Conservation (phyloP, 2,329 filamentous ascomycete species). For the Neofusicoccum kwambonambiense region DNA sequence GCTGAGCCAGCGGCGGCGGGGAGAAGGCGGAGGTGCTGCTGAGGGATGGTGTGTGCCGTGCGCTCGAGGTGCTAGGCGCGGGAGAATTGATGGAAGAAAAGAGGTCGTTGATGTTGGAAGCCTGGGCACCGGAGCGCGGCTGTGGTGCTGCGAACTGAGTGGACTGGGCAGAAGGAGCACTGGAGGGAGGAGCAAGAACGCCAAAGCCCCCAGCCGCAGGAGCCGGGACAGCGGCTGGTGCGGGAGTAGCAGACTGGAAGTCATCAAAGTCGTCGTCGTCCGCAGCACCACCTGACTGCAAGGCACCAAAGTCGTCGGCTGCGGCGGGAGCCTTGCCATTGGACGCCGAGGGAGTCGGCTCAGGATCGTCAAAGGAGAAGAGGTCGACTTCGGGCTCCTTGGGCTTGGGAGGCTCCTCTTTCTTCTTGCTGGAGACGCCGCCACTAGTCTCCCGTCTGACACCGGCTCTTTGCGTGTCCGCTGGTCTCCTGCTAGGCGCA, state of each 20-base stretch:
- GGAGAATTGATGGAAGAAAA: constrained; percentile 80
- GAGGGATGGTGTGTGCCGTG: constrained; percentile 47
- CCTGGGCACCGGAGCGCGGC: constrained; percentile 79
- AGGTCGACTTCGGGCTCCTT: constrained; percentile 90
- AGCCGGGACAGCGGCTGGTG: constrained; percentile 31
- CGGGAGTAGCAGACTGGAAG: constrained; percentile 82
- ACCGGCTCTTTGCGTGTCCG: constrained; percentile 36
- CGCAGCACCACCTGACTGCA: constrained; percentile 52
- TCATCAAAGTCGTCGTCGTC: constrained; percentile 97
- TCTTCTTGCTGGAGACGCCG: constrained; percentile 48
- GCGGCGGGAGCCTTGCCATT: constrained; percentile 46
- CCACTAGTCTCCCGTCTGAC: constrained; percentile 39
- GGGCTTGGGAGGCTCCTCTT: constrained; percentile 70
- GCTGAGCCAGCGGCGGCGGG: constrained; percentile 43
- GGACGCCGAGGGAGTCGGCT: constrained; percentile 45
- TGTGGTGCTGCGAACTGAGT: constrained; percentile 79
- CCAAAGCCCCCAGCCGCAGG: constrained; percentile 27
- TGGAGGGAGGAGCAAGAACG: constrained; percentile 28
- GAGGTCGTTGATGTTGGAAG: constrained; percentile 76
- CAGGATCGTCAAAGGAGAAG: constrained; percentile 79
- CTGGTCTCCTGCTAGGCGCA: constrained; percentile 54
- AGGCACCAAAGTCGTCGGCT: constrained; percentile 44
- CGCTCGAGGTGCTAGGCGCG: constrained; percentile 52
- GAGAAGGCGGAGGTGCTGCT: constrained; percentile 43
- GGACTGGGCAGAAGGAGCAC: constrained; percentile 25